phyloP scores from a whole-genome alignment of 768 basidiomycete genomes.

The Zangia roseola region DNA sequence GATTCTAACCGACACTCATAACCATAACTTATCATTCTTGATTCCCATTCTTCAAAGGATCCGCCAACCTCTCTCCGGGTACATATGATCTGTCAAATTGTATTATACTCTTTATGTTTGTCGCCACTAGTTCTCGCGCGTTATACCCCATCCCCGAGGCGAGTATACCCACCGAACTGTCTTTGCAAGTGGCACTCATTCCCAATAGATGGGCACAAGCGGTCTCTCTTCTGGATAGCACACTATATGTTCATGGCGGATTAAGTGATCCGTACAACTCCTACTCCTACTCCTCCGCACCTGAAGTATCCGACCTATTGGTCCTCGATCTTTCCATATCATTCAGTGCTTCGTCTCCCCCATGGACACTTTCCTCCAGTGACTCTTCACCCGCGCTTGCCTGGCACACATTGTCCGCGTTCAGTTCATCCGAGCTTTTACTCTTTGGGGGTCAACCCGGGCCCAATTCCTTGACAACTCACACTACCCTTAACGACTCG shows the following conservation, averaged over 20 bases:
- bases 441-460: slow-evolving; percentile 79
- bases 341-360: slow-evolving; percentile 61
- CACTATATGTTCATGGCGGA: slow-evolving; percentile 76
- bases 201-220: slow-evolving; percentile 84
- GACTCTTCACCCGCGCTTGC: slow-evolving; percentile 58
- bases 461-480: slow-evolving; percentile 50
- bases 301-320: slow-evolving; percentile 68
- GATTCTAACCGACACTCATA: slow-evolving; percentile 4
- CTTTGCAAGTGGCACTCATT: slow-evolving; percentile 6
- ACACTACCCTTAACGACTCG: slow-evolving; percentile 60
- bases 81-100: slow-evolving; percentile 12
- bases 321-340: slow-evolving; percentile 59
- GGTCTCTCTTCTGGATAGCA: slow-evolving; percentile 51
- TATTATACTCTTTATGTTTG: slow-evolving; percentile 12
- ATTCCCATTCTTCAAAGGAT: background rate
- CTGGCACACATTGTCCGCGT: slow-evolving; percentile 78
- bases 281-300: slow-evolving; percentile 74
- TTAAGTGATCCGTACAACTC: slow-evolving; percentile 69
- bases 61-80: background rate
- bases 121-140: slow-evolving; percentile 17
- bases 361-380: slow-evolving; percentile 62
- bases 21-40: slow-evolving; percentile 16
- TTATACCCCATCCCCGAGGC: slow-evolving; percentile 28
- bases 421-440: slow-evolving; percentile 51
- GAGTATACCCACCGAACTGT: background rate